phyloP scores from a whole-genome alignment of 768 basidiomycete species.

The Suillus bovinus region DNA sequence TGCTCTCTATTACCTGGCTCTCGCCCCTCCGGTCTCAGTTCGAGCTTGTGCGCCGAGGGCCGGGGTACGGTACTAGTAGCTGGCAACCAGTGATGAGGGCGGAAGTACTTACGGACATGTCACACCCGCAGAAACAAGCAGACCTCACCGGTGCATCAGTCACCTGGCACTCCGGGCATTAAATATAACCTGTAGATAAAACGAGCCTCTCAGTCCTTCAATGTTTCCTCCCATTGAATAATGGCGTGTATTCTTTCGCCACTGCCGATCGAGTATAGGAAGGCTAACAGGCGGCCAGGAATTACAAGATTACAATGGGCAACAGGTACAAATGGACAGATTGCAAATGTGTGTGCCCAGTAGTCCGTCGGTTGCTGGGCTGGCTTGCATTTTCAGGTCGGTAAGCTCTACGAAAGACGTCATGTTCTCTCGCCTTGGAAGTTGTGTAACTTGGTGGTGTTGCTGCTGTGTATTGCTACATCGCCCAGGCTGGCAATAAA shows the following conservation, averaged over 20 bases:
- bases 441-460: conserved; percentile 49
- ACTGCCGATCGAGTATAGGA: not conserved
- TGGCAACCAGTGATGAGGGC: not conserved
- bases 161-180: conserved; percentile 9
- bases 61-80: not conserved
- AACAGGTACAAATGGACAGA: not conserved
- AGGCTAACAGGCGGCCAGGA: conserved; percentile 6
- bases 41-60: not conserved
- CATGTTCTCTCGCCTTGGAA: conserved; percentile 26
- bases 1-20: not conserved
- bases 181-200: not conserved
- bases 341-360: not conserved
- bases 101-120: conserved; percentile 9
- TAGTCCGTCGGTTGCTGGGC: not conserved
- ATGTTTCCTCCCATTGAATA: not conserved
- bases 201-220: not conserved
- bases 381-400: conserved; percentile 3
- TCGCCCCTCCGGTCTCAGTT: not conserved
- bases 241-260: not conserved
- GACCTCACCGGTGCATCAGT: not conserved
- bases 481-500: conserved; percentile 48
- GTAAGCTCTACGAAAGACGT: conserved; percentile 25
- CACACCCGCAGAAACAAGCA: conserved; percentile 17
- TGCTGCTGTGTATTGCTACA: conserved; percentile 43
- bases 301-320: not conserved